phyloP scores from a whole-genome alignment of 306 rosid species.

The Notholithocarpus densiflorus region DNA sequence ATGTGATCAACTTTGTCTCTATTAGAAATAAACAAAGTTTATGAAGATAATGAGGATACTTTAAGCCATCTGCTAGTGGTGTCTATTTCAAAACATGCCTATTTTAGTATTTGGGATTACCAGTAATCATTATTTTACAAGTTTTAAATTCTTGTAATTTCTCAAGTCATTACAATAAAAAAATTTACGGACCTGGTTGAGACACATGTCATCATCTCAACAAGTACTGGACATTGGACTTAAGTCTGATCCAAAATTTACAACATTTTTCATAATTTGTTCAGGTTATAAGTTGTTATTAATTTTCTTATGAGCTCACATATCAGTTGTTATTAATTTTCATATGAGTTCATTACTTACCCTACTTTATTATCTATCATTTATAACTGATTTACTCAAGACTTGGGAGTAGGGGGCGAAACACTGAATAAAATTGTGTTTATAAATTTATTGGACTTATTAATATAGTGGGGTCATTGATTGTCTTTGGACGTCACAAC shows the following conservation, averaged over 20 bases:
- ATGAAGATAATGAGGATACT: not conserved
- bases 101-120: not conserved
- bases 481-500: too few relatives aligned
- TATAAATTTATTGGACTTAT: too few relatives aligned
- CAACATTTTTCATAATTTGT: not conserved
- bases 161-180: not conserved
- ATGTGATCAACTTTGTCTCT: not conserved
- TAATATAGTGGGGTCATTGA: too few relatives aligned
- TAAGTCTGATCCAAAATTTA: not conserved
- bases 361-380: too few relatives aligned
- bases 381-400: too few relatives aligned
- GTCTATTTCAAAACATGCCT: not conserved
- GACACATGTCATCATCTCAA: too few relatives aligned
- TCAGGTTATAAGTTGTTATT: too few relatives aligned
- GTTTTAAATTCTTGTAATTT: not conserved
- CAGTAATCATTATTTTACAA: not conserved
- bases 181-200: not conserved
- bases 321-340: too few relatives aligned
- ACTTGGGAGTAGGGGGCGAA: too few relatives aligned
- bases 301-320: too few relatives aligned
- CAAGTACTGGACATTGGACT: rapidly evolving
- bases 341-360: too few relatives aligned
- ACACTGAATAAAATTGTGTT: too few relatives aligned
- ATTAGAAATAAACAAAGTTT: not conserved
- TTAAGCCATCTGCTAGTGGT: not conserved